phyloP scores from a whole-genome alignment of 31 red algal genomes.

The Asparagopsis taxiformis region DNA sequence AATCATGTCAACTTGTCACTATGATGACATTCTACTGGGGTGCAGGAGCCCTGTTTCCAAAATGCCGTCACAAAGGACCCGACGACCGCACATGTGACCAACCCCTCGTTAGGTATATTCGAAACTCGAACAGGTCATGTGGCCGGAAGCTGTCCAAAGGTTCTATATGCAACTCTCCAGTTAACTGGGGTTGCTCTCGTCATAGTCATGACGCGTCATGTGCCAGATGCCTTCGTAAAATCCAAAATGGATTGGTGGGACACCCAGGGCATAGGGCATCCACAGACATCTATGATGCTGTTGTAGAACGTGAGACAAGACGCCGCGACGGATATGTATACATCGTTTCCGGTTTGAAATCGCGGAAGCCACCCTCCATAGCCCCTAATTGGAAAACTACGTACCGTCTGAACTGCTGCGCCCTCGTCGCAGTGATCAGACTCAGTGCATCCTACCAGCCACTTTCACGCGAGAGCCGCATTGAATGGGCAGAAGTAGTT shows the following conservation, averaged over 20 bases:
- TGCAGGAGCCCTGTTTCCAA: conserved; percentile 48
- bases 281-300: conserved; percentile 52
- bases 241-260: conserved; percentile 15
- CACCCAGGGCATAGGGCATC: conserved; percentile 37
- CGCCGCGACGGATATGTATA: conserved; percentile 32
- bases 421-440: conserved; percentile 32
- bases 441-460: conserved; percentile 39
- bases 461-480: not conserved
- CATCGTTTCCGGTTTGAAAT: conserved; percentile 29
- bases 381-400: conserved; percentile 56
- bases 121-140: not conserved
- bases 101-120: conserved; percentile 1
- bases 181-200: conserved; percentile 27
- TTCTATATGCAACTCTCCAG: conserved; percentile 1
- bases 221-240: conserved; percentile 11
- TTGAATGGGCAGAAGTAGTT: conserved; percentile 62
- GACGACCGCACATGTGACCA: conserved; percentile 25
- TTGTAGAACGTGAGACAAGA: conserved; percentile 50
- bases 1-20: conserved; percentile 15
- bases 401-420: conserved; percentile 44
- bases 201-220: conserved; percentile 34
- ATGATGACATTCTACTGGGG: conserved; percentile 53
- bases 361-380: conserved; percentile 31
- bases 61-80: conserved; percentile 11
- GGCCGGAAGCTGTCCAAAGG: conserved; percentile 11